Conservation (phyloP, 768 basidiomycete genomes). For the Collybiopsis confluens region DNA sequence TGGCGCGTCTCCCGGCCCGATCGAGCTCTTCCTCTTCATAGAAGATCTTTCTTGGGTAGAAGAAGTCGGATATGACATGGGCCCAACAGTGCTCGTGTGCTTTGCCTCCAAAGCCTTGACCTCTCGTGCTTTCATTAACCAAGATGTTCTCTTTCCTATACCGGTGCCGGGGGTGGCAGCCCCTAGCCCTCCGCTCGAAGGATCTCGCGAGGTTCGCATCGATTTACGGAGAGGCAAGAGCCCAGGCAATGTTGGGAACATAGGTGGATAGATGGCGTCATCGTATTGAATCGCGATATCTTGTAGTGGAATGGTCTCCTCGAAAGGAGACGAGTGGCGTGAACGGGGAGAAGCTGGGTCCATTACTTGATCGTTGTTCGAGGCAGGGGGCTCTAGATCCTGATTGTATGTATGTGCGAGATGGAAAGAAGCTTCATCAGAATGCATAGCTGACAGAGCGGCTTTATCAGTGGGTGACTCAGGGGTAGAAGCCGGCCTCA, state of each 20-base stretch:
- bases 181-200: slow-evolving; percentile 29
- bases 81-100: slow-evolving; percentile 22
- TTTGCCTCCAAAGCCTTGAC: slow-evolving; percentile 63
- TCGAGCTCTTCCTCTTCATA: slow-evolving; percentile 67
- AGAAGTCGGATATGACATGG: slow-evolving; percentile 8
- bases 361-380: background rate
- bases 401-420: background rate
- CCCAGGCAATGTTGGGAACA: slow-evolving; percentile 63
- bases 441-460: background rate
- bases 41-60: slow-evolving; percentile 14
- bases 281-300: background rate
- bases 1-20: slow-evolving; percentile 26
- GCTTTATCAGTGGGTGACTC: background rate
- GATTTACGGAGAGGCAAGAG: slow-evolving; percentile 71
- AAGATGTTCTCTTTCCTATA: slow-evolving; percentile 69
- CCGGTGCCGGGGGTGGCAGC: slow-evolving; percentile 37
- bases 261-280: slow-evolving; percentile 34
- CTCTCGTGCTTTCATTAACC: slow-evolving; percentile 76
- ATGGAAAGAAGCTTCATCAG: background rate
- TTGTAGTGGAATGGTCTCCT: background rate
- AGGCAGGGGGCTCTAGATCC: background rate
- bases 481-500: background rate
- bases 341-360: background rate
- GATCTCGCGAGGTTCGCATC: slow-evolving; percentile 45
- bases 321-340: background rate